Conservation (phyloP, 352 stramenopile genomes). For the Plasmopara halstedii region DNA sequence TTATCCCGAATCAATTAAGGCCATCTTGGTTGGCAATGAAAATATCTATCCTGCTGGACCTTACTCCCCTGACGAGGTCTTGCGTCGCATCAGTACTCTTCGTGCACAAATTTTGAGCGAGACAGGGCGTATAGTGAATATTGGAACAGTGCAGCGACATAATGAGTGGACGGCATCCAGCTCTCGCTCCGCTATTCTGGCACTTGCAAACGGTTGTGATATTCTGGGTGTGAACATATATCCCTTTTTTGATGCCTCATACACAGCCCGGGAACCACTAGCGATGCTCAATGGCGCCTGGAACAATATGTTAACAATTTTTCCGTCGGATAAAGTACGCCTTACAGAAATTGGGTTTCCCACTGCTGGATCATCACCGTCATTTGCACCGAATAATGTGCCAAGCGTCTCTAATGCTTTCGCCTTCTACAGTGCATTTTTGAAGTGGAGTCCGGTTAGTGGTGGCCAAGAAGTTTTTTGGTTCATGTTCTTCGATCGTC, state of each 20-base stretch:
- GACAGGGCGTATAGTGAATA: slow-evolving; percentile 29
- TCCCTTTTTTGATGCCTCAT: slow-evolving; percentile 61
- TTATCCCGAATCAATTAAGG: slow-evolving; percentile 47
- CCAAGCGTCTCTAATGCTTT: slow-evolving; percentile 43
- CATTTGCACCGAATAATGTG: slow-evolving; percentile 32
- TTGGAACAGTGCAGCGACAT: slow-evolving; percentile 68
- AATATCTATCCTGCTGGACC: slow-evolving; percentile 46
- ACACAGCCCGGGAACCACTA: slow-evolving; percentile 33
- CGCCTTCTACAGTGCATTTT: slow-evolving; percentile 51
- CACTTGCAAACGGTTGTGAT: slow-evolving; percentile 43
- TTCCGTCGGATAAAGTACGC: slow-evolving; percentile 41
- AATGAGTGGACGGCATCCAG: slow-evolving; percentile 45
- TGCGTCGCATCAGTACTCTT: slow-evolving; percentile 24
- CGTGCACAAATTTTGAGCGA: slow-evolving; percentile 18
- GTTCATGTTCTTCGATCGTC: slow-evolving; percentile 77
- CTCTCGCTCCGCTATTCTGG: slow-evolving; percentile 28
- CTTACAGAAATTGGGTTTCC: slow-evolving; percentile 63
- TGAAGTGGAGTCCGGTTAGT: slow-evolving; percentile 44
- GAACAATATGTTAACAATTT: slow-evolving; percentile 44
- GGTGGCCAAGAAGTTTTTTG: slow-evolving; percentile 58
- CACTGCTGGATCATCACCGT: slow-evolving; percentile 28
- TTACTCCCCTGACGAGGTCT: slow-evolving; percentile 36
- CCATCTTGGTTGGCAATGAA: slow-evolving; percentile 67
- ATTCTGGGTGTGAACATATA: slow-evolving; percentile 81
- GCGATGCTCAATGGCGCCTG: slow-evolving; percentile 51